Percentiles rank a stretch among this genome's conserved stretches.
Evolutionary conservation across 1,139 yeast species (phyloP).

Genomic region (Kluyveromyces sp.): DNA sequence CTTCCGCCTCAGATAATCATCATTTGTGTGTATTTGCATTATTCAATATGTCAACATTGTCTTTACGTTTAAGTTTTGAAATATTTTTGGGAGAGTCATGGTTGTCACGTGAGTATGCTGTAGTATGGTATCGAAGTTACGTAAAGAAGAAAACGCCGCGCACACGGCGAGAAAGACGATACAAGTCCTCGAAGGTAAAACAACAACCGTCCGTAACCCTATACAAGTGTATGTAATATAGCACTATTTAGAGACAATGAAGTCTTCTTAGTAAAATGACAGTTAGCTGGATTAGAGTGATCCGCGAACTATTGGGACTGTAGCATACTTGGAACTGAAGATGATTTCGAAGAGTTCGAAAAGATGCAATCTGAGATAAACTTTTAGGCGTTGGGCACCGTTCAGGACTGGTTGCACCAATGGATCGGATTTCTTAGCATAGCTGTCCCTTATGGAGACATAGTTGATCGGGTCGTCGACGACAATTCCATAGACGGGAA

Average conservation of each 20-base stretch:
- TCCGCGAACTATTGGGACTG: conserved; percentile 16
- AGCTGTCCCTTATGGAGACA: conserved; percentile 10
- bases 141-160: too few species aligned
- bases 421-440: conserved; percentile 3
- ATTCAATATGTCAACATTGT: too few species aligned
- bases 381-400: conserved; percentile 23
- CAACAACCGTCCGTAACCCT: not conserved
- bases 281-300: conserved; percentile 18
- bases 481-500: conserved; percentile 54
- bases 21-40: too few species aligned
- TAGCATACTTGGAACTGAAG: conserved; percentile 23
- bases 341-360: conserved; percentile 18
- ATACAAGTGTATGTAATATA: not conserved
- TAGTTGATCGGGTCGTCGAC: conserved; percentile 46
- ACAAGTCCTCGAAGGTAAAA: not conserved
- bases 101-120: too few species aligned
- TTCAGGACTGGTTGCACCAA: conserved; percentile 17
- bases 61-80: too few species aligned
- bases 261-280: conserved; percentile 16
- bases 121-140: too few species aligned
- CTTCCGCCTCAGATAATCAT: too few species aligned
- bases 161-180: not conserved
- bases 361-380: conserved; percentile 15
- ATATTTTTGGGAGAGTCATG: too few species aligned
- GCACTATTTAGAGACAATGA: conserved; percentile 16